A percentile compares a stretch with the other conserved stretches of the same genome.
Evolutionary conservation across 1,284 basidiomycete species (phyloP).

Genomic region (Pseudozyma sp.): DNA sequence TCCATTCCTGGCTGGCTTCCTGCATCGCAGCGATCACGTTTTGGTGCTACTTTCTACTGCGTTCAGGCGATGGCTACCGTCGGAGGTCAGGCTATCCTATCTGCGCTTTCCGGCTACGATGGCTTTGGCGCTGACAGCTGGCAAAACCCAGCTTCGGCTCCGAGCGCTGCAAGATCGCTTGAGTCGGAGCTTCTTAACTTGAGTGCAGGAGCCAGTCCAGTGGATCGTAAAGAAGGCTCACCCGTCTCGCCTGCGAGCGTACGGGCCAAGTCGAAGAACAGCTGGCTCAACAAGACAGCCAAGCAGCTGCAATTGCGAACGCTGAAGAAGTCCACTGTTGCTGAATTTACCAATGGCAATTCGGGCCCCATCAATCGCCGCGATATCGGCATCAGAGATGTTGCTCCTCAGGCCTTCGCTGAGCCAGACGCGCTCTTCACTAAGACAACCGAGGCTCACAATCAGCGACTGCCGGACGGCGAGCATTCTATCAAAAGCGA

Average conservation of each 20-base stretch:
- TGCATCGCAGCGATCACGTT: constrained; percentile 60
- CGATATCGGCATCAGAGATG: constrained; percentile 19
- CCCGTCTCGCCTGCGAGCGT: constrained; percentile 1
- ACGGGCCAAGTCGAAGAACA: constrained; percentile 34
- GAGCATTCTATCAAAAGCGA: constrained; percentile 48
- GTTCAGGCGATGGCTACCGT: constrained; percentile 55
- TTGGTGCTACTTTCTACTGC: constrained; percentile 66
- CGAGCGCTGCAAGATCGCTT: constrained; percentile 22
- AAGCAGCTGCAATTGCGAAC: constrained; percentile 51
- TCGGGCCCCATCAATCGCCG: constrained; percentile 10
- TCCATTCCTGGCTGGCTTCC: constrained; percentile 67
- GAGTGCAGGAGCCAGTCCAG: neutral
- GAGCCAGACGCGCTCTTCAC: constrained; percentile 22
- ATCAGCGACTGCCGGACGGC: constrained; percentile 20
- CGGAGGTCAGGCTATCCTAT: constrained; percentile 33
- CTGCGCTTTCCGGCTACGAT: constrained; percentile 25
- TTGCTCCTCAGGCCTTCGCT: neutral
- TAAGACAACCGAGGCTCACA: constrained; percentile 36
- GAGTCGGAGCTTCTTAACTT: constrained; percentile 23
- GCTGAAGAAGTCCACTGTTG: constrained; percentile 20
- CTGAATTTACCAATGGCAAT: constrained; percentile 8
- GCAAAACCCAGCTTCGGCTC: neutral
- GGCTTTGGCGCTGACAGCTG: constrained; percentile 3
- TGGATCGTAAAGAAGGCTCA: neutral
- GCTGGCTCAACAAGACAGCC: constrained; percentile 60